A percentile compares a stretch with the other conserved stretches of the same genome.
These are phyloP conservation scores for Aphanocladium album DNA, from an alignment of 2,329 filamentous ascomycete genomes.

Conservation along the genomic window DNA sequence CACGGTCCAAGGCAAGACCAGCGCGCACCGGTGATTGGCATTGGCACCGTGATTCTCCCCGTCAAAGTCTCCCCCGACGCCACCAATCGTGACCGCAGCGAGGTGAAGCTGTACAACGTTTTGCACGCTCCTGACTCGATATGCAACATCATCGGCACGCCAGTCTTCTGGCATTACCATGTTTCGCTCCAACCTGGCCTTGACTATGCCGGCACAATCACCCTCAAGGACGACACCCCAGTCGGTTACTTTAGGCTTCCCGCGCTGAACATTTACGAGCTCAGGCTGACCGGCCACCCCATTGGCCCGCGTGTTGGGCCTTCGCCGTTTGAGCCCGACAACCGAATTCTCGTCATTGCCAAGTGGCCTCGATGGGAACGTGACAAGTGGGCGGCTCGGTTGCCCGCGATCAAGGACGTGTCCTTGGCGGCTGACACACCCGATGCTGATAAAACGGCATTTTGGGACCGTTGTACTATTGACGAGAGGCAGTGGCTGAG, in stretches of 20 bases:
- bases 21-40: not conserved
- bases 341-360: not conserved
- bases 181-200: not conserved
- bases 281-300: not conserved
- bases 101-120: constrained; percentile 5
- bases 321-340: not conserved
- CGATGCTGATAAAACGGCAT: no score
- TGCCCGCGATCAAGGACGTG: no score
- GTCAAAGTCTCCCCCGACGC: not conserved
- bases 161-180: not conserved
- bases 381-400: not conserved
- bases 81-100: not conserved
- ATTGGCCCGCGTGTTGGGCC: not conserved
- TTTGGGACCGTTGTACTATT: not conserved
- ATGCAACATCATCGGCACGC: constrained; percentile 11
- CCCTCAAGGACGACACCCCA: not conserved
- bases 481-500: not conserved
- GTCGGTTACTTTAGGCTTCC: not conserved
- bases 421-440: no score
- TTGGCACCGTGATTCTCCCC: not conserved
- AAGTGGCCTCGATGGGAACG: not conserved
- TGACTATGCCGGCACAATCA: not conserved
- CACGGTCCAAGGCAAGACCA: not conserved
- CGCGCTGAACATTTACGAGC: not conserved
- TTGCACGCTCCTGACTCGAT: not conserved